Evolutionary conservation across 805 yeast genomes (phyloP), one percentile per base, ranked within the genome.

Genomic region (Kazachstania bromeliacearum): DNA sequence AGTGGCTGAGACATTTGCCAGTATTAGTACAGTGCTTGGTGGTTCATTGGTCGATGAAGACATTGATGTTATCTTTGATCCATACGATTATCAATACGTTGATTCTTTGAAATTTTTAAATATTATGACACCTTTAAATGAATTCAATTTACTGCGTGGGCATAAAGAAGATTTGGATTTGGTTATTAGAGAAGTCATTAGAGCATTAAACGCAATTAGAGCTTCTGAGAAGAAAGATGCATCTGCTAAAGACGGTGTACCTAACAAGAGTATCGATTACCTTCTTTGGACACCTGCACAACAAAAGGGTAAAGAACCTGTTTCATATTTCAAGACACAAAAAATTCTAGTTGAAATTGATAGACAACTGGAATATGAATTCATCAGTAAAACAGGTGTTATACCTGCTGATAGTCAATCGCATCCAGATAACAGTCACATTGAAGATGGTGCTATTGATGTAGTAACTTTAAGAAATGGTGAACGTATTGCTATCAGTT

Each of bases 1-100:
- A 39, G 62, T 59, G 3, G 55, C 55, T 50, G 63, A 59, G 40
- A 59, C 63, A 6, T 59, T 59, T 44, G 63, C 63, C 3, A 53
- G 59, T 34, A 53, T 59, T 15, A 57, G 62, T 39, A 57, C 63
- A 6, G 59, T 49, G 14, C 41, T 53, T n/a, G 63, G 63, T 20
- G 63, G 63, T 10, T 54, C 63, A 2, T 39, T 59, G 6, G 36
- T 47, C 1, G 55, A 55, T 10, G 60, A 55, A 16, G 63, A 59
- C 38, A 35, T 59, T 21, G 60, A 59, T 41, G 41, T 50, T 5
- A 54, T 59, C 23, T 57, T 59, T 34, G 54, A 55, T 38, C 57
- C 60, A 3, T 51, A 50, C 35, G 60, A 59, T 38, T 53, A 47
- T 37, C 57, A 53, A 37, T 59, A 59, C 34, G 50, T 56, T n/a